Evolutionary conservation across 805 yeast genomes (phyloP).

Genomic region (Saccharomycopsis sp.): DNA sequence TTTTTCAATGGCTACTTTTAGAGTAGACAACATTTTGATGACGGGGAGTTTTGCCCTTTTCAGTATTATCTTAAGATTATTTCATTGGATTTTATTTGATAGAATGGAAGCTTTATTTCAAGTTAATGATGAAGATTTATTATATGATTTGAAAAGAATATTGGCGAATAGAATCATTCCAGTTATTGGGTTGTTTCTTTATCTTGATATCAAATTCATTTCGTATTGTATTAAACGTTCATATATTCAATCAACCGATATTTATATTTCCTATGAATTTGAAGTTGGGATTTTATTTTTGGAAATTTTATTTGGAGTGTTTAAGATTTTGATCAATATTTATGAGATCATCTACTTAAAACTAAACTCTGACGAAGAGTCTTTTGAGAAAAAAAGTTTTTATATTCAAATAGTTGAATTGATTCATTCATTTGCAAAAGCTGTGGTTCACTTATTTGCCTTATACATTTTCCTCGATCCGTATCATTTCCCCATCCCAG

Average conservation of each 20-base stretch:
- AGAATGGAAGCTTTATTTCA: constrained; percentile 33
- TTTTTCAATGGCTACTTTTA: constrained; percentile 43
- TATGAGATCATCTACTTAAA: constrained; percentile 44
- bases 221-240: constrained; percentile 25
- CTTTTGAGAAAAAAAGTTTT: constrained; percentile 64
- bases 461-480: constrained; percentile 37
- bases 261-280: constrained; percentile 60
- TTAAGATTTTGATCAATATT: constrained; percentile 40
- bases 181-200: constrained; percentile 18
- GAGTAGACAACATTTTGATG: constrained; percentile 36
- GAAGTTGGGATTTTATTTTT: constrained; percentile 60
- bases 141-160: constrained; percentile 16
- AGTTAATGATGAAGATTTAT: constrained; percentile 23
- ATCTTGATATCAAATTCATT: constrained; percentile 33
- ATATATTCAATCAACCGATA: constrained; percentile 33
- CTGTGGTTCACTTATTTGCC: constrained; percentile 16
- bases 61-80: constrained; percentile 47
- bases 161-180: constrained; percentile 17
- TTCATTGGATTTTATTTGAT: constrained; percentile 65
- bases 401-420: constrained; percentile 50
- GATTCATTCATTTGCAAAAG: constrained; percentile 37
- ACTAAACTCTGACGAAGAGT: constrained; percentile 42
- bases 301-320: constrained; percentile 36
- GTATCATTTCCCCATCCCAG: constrained; percentile 34
- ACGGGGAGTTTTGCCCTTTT: constrained; percentile 29